Base-by-base conservation (phyloP, 345 rosid species). In the Citrus hindsii region DNA sequence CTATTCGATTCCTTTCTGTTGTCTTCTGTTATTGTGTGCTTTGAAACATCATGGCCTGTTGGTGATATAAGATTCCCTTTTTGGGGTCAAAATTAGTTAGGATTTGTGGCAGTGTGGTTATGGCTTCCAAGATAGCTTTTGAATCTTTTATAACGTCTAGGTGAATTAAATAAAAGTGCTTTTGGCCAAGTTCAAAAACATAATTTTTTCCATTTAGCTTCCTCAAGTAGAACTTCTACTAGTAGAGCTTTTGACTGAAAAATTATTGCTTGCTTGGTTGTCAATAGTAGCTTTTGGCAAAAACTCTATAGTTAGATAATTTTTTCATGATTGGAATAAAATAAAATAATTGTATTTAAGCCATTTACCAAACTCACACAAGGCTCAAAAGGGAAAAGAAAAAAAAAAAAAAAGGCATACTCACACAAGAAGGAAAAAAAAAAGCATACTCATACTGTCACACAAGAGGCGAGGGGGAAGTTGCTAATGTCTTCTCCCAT, bases 1-100 rank as follows among this genome's bases (percentile, higher is more conserved):
- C 38, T 58, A 48, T 82, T 72, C 37, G 76, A 78, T 82, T 78
- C 81, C 59, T 37, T 55, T 58, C 69, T 74, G 22, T 25, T 6
- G 77, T 55, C 28, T 65, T 65, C 63, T 7, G 5, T 25, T n/a
- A 38, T n/a, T 58, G 0, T 27, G 37, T 25, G 65, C 38, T 74
- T 67, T 19, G 48, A 27, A 67, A 22, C 68, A 25, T 73, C 69
- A 40, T 46, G 51, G 61, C 56, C n/a, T 28, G 58, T 37, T 56
- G 53, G 35, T 22, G 46, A 21, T 33, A 19, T 33, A 25, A 8
- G 32, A 30, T 64, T 30, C 38, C 38, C 33, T 64, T 30, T 18
- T 46, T 10, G 16, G 38, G 68, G 8, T 33, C 25, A 65, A 32
- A 65, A 19, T 3, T 33, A 19, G 22, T 19, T 65, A 21, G 25